Conservation (phyloP, 768 basidiomycete genomes). For the Boletus edulis region DNA sequence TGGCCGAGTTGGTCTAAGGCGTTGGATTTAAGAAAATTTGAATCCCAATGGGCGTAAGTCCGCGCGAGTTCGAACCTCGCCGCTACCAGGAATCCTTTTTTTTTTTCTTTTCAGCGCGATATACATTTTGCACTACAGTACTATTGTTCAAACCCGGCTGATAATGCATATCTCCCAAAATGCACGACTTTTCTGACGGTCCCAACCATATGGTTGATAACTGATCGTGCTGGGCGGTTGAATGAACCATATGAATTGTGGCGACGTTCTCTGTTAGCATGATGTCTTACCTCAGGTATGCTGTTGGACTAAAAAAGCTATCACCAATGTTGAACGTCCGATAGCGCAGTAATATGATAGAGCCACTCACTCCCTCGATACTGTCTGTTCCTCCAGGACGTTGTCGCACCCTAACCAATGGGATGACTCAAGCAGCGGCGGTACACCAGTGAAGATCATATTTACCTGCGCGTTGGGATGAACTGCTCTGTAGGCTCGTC, state of each 20-base stretch:
- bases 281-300: neutral
- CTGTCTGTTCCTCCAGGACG: constrained; percentile 66
- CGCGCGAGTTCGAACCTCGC: constrained; percentile 94
- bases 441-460: neutral
- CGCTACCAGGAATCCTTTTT: constrained; percentile 52
- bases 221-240: neutral
- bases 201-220: neutral
- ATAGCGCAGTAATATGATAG: neutral
- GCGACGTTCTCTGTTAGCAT: neutral
- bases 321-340: neutral
- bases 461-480: constrained; percentile 68
- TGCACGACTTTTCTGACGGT: neutral
- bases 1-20: constrained; percentile 92
- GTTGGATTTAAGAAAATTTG: constrained; percentile 79
- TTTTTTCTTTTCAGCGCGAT: neutral
- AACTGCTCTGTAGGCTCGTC: constrained; percentile 44
- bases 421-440: neutral
- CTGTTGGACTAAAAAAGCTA: constrained; percentile 28
- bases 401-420: constrained; percentile 53
- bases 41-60: constrained; percentile 81
- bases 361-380: constrained; percentile 40
- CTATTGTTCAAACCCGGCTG: neutral
- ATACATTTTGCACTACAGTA: neutral
- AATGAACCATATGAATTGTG: neutral
- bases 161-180: neutral